These are phyloP conservation scores for Fusarium metavorans DNA, from an alignment of 2,329 filamentous ascomycete species.

Conservation along the genomic window DNA sequence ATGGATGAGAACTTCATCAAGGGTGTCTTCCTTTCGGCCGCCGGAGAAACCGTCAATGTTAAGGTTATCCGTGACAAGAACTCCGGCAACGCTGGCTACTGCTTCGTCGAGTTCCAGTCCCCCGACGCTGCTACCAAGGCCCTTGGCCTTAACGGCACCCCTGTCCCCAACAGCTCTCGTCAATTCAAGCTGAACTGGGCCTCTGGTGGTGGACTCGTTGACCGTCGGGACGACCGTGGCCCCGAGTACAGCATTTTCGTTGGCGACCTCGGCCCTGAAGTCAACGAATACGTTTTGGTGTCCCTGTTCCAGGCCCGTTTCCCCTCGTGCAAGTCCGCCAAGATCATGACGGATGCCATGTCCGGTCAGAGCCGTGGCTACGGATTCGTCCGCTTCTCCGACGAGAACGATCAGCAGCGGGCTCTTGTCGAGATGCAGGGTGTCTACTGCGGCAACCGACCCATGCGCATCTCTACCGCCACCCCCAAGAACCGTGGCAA, in stretches of 20 bases:
- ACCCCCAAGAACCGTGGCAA: conserved; percentile 87
- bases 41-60: conserved; percentile 95
- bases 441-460: conserved; percentile 97
- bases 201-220: conserved; percentile 92
- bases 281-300: conserved; percentile 98
- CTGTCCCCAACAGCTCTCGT: conserved; percentile 93
- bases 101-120: conserved; percentile 92
- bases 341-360: conserved; percentile 99
- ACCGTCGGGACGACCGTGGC: conserved; percentile 94
- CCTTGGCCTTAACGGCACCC: conserved; percentile 85
- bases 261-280: conserved; percentile 95
- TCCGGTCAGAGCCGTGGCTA: conserved; percentile 98
- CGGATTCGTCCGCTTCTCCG: conserved; percentile 96
- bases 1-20: conserved; percentile 99
- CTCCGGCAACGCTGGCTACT: conserved; percentile 98
- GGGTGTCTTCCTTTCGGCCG: conserved; percentile 87
- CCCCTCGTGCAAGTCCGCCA: conserved; percentile 97
- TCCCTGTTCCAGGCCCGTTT: conserved; percentile 97
- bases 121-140: conserved; percentile 91
- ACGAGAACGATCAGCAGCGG: conserved; percentile 95
- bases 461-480: conserved; percentile 98
- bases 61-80: conserved; percentile 99
- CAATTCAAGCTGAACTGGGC: conserved; percentile 99
- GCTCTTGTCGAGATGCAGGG: conserved; percentile 98
- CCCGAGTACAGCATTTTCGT: conserved; percentile 99